These are phyloP conservation scores for Eucalyptus albens DNA, from an alignment of 345 rosid genomes.

Conservation along the genomic window DNA sequence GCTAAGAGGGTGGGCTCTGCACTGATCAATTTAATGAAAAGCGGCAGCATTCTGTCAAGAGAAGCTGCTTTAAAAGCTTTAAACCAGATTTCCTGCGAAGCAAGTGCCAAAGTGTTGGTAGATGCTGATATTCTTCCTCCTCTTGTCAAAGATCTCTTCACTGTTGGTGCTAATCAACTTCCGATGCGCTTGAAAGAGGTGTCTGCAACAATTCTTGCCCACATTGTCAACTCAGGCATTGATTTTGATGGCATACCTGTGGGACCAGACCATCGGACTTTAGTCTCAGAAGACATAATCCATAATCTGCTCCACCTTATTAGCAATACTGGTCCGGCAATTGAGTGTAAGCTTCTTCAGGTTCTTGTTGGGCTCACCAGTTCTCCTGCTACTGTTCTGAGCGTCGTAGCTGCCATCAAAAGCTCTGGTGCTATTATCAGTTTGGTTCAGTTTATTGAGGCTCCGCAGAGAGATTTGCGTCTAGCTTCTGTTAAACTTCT, in stretches of 20 bases:
- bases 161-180: constrained; percentile 61
- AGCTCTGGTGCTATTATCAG: constrained; percentile 89
- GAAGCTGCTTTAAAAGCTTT: constrained; percentile 87
- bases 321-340: constrained; percentile 95
- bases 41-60: constrained; percentile 45
- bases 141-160: constrained; percentile 74
- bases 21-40: constrained; percentile 69
- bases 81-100: constrained; percentile 72
- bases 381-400: constrained; percentile 47
- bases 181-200: constrained; percentile 90
- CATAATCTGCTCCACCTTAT: constrained; percentile 76
- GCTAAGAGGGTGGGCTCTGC: constrained; percentile 75
- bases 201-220: constrained; percentile 88
- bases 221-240: constrained; percentile 63
- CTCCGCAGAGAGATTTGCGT: constrained; percentile 69
- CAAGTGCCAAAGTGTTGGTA: constrained; percentile 74
- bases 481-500: constrained; percentile 79
- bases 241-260: constrained; percentile 60
- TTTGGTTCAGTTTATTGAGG: constrained; percentile 94
- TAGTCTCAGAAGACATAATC: constrained; percentile 74
- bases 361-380: constrained; percentile 93
- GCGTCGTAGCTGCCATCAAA: constrained; percentile 75
- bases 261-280: constrained; percentile 64
- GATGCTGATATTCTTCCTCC: constrained; percentile 82
- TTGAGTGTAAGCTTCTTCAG: constrained; percentile 86